Conservation (phyloP, 1,139 yeast genomes). For the Wickerhamomyces sp. region DNA sequence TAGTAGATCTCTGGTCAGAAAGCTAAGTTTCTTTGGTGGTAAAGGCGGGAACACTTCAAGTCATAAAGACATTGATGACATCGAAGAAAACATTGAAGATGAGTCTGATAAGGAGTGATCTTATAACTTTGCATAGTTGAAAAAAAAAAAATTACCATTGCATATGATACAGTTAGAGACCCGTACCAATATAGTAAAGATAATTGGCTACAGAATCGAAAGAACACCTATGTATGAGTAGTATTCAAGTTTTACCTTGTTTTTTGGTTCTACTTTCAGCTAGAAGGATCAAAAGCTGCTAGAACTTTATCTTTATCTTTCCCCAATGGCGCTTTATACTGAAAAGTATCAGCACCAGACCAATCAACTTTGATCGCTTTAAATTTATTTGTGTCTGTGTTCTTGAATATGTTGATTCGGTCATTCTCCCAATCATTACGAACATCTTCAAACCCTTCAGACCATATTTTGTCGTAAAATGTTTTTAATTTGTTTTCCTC, state of each 20-base stretch:
- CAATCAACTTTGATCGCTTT: conserved; percentile 58
- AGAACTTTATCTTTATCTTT: conserved; percentile 24
- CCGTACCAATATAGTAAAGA: no score
- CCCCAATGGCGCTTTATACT: conserved; percentile 23
- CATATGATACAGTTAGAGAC: no score
- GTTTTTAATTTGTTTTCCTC: conserved; percentile 63
- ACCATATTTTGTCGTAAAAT: conserved; percentile 73
- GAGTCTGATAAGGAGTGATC: background rate
- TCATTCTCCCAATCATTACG: conserved; percentile 65
- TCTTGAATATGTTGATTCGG: conserved; percentile 60
- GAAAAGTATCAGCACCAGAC: conserved; percentile 54
- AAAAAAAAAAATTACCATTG: no score
- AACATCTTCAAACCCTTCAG: conserved; percentile 71
- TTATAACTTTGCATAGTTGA: no score
- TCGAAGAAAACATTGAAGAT: conserved; percentile 19
- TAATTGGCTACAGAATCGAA: no score
- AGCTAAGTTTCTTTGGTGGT: conserved; percentile 19
- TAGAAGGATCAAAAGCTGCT: conserved; percentile 27
- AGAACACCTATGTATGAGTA: no score
- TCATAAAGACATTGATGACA: conserved; percentile 10
- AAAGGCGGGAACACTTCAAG: conserved; percentile 6
- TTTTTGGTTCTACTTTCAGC: background rate
- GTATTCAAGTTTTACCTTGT: background rate
- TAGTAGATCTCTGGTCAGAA: conserved; percentile 17
- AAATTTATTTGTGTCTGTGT: conserved; percentile 51